A percentile compares a stretch with the other conserved stretches of the same genome.
Conservation (phyloP, 768 basidiomycete species). For the Amanita pallidorosea region DNA sequence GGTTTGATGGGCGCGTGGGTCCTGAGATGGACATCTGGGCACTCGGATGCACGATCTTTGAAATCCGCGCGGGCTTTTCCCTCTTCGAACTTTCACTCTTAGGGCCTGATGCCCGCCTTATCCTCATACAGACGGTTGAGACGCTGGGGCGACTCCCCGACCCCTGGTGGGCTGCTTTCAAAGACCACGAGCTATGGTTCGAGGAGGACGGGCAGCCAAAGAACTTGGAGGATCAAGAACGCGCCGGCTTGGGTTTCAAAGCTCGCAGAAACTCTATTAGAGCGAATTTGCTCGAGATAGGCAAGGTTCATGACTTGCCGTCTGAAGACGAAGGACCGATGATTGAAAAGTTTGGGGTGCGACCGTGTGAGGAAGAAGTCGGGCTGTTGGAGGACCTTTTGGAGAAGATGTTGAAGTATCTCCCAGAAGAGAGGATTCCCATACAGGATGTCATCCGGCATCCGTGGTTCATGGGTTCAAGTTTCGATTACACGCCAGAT, state of each 20-base stretch:
- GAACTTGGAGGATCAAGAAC: conserved; percentile 14
- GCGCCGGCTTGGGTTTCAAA: conserved; percentile 12
- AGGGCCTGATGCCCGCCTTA: conserved; percentile 14
- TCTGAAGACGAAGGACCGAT: not conserved
- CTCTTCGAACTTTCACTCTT: conserved; percentile 31
- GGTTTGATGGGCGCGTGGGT: conserved; percentile 19
- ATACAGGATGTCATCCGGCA: conserved; percentile 20
- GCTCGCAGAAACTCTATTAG: conserved; percentile 1
- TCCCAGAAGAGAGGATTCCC: conserved; percentile 30
- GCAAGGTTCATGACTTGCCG: not conserved
- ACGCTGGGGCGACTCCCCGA: conserved; percentile 29
- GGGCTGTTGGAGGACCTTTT: conserved; percentile 26
- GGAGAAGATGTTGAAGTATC: conserved; percentile 27
- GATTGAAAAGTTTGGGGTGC: not conserved
- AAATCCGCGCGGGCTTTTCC: conserved; percentile 28
- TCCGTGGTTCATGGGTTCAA: too few relatives aligned
- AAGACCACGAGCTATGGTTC: conserved; percentile 21
- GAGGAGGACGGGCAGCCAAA: conserved; percentile 24
- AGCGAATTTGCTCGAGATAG: not conserved
- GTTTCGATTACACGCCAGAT: too few relatives aligned
- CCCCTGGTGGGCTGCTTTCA: conserved; percentile 28
- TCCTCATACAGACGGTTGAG: conserved; percentile 23
- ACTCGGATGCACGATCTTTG: conserved; percentile 29
- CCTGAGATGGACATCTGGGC: conserved; percentile 28
- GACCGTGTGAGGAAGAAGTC: conserved; percentile 19